Evolutionary conservation across 257 asterid species (phyloP).

Genomic region (Paulownia fortunei): DNA sequence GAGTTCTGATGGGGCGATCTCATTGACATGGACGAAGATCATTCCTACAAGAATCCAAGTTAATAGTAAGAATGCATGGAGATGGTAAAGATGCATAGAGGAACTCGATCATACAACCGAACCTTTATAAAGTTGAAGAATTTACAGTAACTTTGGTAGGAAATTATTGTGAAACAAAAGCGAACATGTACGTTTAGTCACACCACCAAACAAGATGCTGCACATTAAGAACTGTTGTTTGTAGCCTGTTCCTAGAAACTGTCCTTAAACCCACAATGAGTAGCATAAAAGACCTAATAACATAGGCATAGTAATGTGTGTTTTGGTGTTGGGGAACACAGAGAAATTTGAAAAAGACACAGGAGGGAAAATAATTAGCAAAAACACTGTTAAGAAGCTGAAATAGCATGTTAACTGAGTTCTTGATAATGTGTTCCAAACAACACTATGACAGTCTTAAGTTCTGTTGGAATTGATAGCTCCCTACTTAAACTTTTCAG

Average conservation of each 20-base stretch:
- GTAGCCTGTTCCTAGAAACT: background rate
- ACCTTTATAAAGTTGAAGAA: background rate
- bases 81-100: background rate
- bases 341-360: background rate
- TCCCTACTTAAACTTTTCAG: background rate
- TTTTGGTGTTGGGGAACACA: background rate
- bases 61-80: background rate
- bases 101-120: background rate
- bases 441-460: background rate
- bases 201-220: slow-evolving; percentile 29
- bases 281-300: background rate
- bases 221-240: background rate
- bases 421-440: background rate
- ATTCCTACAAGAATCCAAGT: background rate
- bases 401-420: background rate
- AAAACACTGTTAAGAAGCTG: background rate
- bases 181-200: background rate
- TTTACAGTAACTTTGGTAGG: background rate
- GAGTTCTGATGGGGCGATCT: background rate
- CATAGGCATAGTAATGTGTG: background rate
- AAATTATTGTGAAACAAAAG: background rate
- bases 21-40: background rate
- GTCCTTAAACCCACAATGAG: background rate
- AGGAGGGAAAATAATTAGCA: background rate
- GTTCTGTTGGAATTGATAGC: background rate